Conservation (phyloP, 129 eudicot species). For the Tanacetum coccineum region DNA sequence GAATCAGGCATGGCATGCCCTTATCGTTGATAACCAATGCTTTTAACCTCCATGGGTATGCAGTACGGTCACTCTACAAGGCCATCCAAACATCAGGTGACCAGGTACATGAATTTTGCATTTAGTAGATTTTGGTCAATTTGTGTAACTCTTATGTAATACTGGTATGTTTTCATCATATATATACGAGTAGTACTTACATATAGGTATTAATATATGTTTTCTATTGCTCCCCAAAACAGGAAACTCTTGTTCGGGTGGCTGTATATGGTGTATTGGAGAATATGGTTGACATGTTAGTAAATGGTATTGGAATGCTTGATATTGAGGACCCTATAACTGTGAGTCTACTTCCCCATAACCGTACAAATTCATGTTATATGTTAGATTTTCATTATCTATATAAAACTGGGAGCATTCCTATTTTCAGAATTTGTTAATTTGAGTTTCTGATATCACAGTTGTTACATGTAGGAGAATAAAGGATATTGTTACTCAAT, state of each 20-base stretch:
- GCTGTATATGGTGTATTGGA: constrained; percentile 99
- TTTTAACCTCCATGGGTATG: too few species aligned
- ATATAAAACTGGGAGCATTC: too few species aligned
- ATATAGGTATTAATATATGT: constrained; percentile 11
- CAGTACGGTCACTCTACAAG: too few species aligned
- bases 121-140: neutral
- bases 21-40: too few species aligned
- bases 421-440: too few species aligned
- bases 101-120: constrained; percentile 48
- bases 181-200: neutral
- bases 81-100: constrained; percentile 70
- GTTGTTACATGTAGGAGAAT: too few species aligned
- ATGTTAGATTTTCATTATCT: too few species aligned
- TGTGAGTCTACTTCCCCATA: too few species aligned
- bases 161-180: neutral
- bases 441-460: too few species aligned
- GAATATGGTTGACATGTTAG: constrained; percentile 98
- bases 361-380: too few species aligned
- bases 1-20: too few species aligned
- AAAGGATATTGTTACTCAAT: constrained; percentile 57
- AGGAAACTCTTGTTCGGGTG: constrained; percentile 92
- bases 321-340: constrained; percentile 21
- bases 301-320: constrained; percentile 68
- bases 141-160: neutral
- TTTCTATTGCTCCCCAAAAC: constrained; percentile 23